Conservation (phyloP, 371 early-diverging fungal genomes). For the Mucor mucedo region DNA sequence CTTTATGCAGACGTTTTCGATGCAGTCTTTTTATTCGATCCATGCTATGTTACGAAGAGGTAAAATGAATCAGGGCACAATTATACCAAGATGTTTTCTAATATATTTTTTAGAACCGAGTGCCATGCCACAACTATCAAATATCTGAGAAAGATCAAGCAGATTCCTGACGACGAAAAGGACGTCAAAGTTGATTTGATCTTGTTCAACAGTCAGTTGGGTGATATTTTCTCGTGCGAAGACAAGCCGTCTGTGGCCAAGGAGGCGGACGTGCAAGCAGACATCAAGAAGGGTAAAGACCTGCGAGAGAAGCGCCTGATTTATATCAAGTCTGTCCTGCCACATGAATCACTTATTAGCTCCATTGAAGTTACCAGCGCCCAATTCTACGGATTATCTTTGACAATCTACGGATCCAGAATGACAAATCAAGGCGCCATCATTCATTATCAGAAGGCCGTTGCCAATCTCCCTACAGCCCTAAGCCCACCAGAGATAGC, state of each 20-base stretch:
- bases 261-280: conserved; percentile 14
- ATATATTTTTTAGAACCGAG: too few relatives aligned
- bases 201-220: conserved; percentile 15
- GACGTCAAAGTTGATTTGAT: conserved; percentile 20
- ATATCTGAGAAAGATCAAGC: conserved; percentile 22
- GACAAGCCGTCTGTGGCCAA: conserved; percentile 19
- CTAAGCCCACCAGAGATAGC: conserved; percentile 12
- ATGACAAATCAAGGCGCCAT: conserved; percentile 18
- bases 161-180: conserved; percentile 15
- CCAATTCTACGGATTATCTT: conserved; percentile 7
- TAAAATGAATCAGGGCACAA: conserved; percentile 5
- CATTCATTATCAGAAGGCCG: conserved; percentile 15
- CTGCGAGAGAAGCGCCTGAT: conserved; percentile 13
- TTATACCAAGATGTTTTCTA: conserved; percentile 7
- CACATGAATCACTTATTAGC: conserved; percentile 9
- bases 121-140: conserved; percentile 19
- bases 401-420: conserved; percentile 18
- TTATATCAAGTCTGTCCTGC: conserved; percentile 8
- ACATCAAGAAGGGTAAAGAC: conserved; percentile 14
- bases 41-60: conserved; percentile 19
- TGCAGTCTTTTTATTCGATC: conserved; percentile 20
- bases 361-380: conserved; percentile 18
- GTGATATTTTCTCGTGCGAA: conserved; percentile 19
- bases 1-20: conserved; percentile 16
- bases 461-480: neutral